phyloP scores from a whole-genome alignment of 2,329 filamentous ascomycete genomes.

The Dryadomyces quercivorus region DNA sequence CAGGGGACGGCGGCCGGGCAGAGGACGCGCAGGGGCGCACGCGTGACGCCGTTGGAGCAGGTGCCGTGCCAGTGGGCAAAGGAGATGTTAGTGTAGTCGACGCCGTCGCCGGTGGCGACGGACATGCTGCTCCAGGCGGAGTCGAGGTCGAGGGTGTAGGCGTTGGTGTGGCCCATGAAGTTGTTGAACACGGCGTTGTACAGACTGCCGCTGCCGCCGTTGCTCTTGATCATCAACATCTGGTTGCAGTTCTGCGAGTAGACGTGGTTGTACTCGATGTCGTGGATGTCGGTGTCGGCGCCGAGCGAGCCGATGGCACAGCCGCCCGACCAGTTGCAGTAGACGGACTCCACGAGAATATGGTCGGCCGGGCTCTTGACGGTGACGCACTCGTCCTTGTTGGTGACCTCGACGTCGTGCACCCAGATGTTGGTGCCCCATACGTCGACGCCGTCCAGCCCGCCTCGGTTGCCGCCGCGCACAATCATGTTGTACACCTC shows the following conservation, averaged over 20 bases:
- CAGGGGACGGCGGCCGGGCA: slow-evolving; percentile 12
- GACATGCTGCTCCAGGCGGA: slow-evolving; percentile 29
- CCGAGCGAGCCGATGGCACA: slow-evolving; percentile 45
- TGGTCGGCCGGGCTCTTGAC: slow-evolving; percentile 31
- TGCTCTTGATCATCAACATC: slow-evolving; percentile 52
- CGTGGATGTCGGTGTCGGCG: slow-evolving; percentile 20
- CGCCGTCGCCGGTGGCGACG: slow-evolving; percentile 30
- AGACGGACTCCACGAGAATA: slow-evolving; percentile 46
- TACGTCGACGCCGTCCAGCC: slow-evolving; percentile 44
- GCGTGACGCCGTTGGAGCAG: slow-evolving; percentile 31
- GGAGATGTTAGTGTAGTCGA: slow-evolving; percentile 38
- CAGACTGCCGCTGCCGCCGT: slow-evolving; percentile 42
- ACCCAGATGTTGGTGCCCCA: slow-evolving; percentile 43
- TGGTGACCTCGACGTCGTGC: slow-evolving; percentile 48
- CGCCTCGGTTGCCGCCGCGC: slow-evolving; percentile 35
- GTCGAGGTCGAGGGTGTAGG: slow-evolving; percentile 45
- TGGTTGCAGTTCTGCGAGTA: slow-evolving; percentile 48
- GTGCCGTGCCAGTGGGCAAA: slow-evolving; percentile 45
- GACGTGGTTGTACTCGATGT: slow-evolving; percentile 41
- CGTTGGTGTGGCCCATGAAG: slow-evolving; percentile 48
- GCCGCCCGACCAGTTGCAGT: slow-evolving; percentile 47
- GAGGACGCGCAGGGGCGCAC: slow-evolving; percentile 39
- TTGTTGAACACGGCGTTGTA: slow-evolving; percentile 39
- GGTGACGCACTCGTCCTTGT: slow-evolving; percentile 41
- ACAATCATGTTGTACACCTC: slow-evolving; percentile 43